Evolutionary conservation across 495 filamentous ascomycete species (phyloP).

Genomic region (Lophiostoma macrostomum): DNA sequence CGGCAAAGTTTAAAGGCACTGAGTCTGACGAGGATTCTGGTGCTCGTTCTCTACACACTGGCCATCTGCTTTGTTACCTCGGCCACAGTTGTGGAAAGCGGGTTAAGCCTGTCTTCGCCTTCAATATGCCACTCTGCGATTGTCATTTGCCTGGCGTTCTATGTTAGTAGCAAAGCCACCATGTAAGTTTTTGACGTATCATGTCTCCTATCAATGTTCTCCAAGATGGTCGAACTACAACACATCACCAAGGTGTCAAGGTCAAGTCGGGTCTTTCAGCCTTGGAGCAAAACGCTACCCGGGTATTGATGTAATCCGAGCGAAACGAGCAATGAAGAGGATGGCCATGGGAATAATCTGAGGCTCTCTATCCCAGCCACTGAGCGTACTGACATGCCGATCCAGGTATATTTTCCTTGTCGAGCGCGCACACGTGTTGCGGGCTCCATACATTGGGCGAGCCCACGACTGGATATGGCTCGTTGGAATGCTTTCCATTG

Average conservation of each 20-base stretch:
- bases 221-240: too few relatives aligned
- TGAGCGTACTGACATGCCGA: background rate
- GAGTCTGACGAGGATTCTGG: slow-evolving; percentile 31
- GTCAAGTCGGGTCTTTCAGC: background rate
- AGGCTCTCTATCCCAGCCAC: background rate
- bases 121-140: slow-evolving; percentile 35
- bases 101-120: slow-evolving; percentile 11
- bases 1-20: slow-evolving; percentile 16
- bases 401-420: slow-evolving; percentile 41
- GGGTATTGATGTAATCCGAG: too few relatives aligned
- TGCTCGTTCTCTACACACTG: slow-evolving; percentile 26
- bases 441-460: slow-evolving; percentile 23
- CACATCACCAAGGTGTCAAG: background rate
- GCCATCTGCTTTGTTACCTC: slow-evolving; percentile 31
- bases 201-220: background rate
- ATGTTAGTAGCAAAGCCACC: slow-evolving; percentile 37
- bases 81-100: slow-evolving; percentile 25
- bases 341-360: too few relatives aligned
- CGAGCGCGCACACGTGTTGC: slow-evolving; percentile 40
- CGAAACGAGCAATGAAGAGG: too few relatives aligned
- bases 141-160: slow-evolving; percentile 40
- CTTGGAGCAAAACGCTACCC: background rate
- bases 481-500: slow-evolving; percentile 33
- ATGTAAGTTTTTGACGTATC: slow-evolving; percentile 19
- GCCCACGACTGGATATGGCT: slow-evolving; percentile 36